Evolutionary conservation across 2,329 filamentous ascomycete species (phyloP), one percentile per base, ranked within the genome.

Genomic region (Nigrospora osmanthi): DNA sequence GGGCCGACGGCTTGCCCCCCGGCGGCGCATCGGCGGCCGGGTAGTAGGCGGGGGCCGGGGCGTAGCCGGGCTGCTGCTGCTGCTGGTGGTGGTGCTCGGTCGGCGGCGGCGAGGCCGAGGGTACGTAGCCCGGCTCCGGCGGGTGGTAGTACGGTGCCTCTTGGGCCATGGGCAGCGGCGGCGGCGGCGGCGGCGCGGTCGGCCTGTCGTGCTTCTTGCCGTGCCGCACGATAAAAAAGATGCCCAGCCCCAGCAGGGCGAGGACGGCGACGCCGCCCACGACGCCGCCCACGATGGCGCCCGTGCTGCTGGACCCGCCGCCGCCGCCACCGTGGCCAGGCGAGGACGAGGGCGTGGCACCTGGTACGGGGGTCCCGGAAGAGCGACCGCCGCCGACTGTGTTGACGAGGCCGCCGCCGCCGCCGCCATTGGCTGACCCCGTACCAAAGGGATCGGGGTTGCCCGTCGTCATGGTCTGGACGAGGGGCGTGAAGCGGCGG

Each of bases 241-340:
- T 56, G 11, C 54, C 64, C 7, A 63, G 49, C 16, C 59, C 63
- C 38, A 74, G 56, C n/a, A 75, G 54, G 3, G 57, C 65, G 16
- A 75, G 51, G 13, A 53, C 63, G 0, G 55, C 65, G 4, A 72
- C 63, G 12, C 72, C 72, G n/a, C 70, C 71, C 11, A 74, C 67
- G 3, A 64, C 61, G 23, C 71, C 71, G 11, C 72, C 72, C 9
- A 59, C 69, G 37, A 76, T 74, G 14, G 70, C 62, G 6, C 68
- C 72, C 11, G 66, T 54, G 42, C 61, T 61, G 7, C 59, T 57
- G 14, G 50, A 52, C 16, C 49, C 50, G 6, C 49, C 48, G n/a
- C 45, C 45, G 17, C 49, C 50, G 6, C 49, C 48, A 13, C 45
- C 45, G 23, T 44, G 59, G 7, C 60, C 12, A 54, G n/a, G 48